A percentile compares a stretch with the other conserved stretches of the same genome.
phyloP scores from a whole-genome alignment of 192 early-diverging fungal species.

The Coemansia sp. region DNA sequence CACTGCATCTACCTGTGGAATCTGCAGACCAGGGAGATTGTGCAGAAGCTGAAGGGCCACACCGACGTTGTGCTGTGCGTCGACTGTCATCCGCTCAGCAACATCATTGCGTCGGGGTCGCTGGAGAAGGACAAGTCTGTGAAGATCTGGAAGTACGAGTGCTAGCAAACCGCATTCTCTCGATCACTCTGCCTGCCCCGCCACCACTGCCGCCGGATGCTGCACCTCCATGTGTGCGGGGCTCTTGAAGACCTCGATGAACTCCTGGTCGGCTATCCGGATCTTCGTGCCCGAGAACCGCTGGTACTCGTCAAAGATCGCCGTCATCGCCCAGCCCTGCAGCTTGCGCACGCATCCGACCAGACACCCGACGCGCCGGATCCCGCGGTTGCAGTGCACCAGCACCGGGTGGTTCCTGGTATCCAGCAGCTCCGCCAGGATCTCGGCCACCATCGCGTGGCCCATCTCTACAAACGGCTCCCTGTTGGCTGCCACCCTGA shows the following conservation, averaged over 20 bases:
- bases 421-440: slow-evolving; percentile 43
- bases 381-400: slow-evolving; percentile 95
- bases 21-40: slow-evolving; percentile 92
- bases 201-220: slow-evolving; percentile 11
- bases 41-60: slow-evolving; percentile 93
- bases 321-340: slow-evolving; percentile 94
- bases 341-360: slow-evolving; percentile 92
- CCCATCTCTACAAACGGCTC: slow-evolving; percentile 54
- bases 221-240: slow-evolving; percentile 29
- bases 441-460: slow-evolving; percentile 24
- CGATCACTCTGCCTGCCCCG: neutral
- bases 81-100: slow-evolving; percentile 89
- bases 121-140: slow-evolving; percentile 89
- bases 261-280: slow-evolving; percentile 91
- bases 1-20: slow-evolving; percentile 96
- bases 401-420: slow-evolving; percentile 64
- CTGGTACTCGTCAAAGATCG: slow-evolving; percentile 97
- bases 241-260: slow-evolving; percentile 55
- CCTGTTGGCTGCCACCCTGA: slow-evolving; percentile 86
- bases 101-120: slow-evolving; percentile 94
- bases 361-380: slow-evolving; percentile 91
- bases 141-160: slow-evolving; percentile 75
- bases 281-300: slow-evolving; percentile 91
- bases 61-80: slow-evolving; percentile 89
- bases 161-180: slow-evolving; percentile 9